Percentiles rank a stretch among this genome's conserved stretches.
These are phyloP conservation scores for Dryadomyces quercus-mongolicae DNA, from an alignment of 2,329 filamentous ascomycete genomes.

Conservation along the genomic window DNA sequence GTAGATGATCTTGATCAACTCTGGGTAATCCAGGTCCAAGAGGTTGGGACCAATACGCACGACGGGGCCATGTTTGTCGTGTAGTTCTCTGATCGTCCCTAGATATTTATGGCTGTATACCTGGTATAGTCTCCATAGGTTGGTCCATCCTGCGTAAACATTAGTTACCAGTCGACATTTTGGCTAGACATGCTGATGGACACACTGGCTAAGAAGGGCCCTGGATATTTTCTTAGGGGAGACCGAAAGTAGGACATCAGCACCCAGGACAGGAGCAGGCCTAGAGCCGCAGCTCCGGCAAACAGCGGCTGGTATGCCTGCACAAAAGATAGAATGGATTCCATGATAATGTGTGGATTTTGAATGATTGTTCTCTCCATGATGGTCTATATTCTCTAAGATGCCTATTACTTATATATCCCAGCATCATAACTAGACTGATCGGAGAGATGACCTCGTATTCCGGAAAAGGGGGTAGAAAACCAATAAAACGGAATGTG, in stretches of 20 bases:
- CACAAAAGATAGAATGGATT: too few species aligned
- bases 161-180: neutral
- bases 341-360: too few species aligned
- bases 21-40: conserved; percentile 24
- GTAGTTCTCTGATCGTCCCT: conserved; percentile 15
- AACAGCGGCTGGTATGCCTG: neutral
- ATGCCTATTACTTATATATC: too few species aligned
- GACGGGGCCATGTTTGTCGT: conserved; percentile 22
- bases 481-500: too few species aligned
- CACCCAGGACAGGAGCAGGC: neutral
- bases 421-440: too few species aligned
- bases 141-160: conserved; percentile 17
- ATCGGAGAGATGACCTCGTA: too few species aligned
- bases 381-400: too few species aligned
- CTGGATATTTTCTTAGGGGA: conserved; percentile 12
- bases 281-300: neutral
- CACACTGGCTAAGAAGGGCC: conserved; percentile 12
- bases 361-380: too few species aligned
- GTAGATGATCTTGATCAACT: conserved; percentile 24
- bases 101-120: conserved; percentile 15
- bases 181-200: neutral
- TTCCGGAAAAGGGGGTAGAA: too few species aligned
- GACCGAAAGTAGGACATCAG: conserved; percentile 7
- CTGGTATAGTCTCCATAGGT: conserved; percentile 1
- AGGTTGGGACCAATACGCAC: conserved; percentile 28